Conservation (phyloP, 1,139 yeast genomes). For the Pneumocystis oryctolagi region DNA sequence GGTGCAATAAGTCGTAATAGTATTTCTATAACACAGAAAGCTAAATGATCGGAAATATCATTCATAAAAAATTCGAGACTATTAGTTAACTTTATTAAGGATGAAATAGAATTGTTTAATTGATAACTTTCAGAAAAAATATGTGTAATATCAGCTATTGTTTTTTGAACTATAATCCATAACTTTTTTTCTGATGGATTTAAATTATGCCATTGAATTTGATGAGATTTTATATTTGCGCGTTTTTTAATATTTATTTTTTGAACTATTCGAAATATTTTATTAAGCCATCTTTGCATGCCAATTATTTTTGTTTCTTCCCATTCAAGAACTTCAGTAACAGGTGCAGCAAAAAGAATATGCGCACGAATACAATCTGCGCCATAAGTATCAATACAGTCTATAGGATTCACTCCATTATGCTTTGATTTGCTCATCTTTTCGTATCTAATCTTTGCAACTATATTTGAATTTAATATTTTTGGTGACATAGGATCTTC, state of each 20-base stretch:
- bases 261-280: slow-evolving; percentile 31
- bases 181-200: slow-evolving; percentile 37
- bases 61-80: slow-evolving; percentile 29
- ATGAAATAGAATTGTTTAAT: slow-evolving; percentile 74
- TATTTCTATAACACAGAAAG: slow-evolving; percentile 35
- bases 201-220: slow-evolving; percentile 16
- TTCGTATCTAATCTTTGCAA: slow-evolving; percentile 50
- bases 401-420: slow-evolving; percentile 83
- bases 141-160: slow-evolving; percentile 36
- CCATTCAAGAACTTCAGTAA: slow-evolving; percentile 72
- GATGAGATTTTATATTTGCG: background rate
- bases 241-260: slow-evolving; percentile 4
- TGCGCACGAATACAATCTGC: slow-evolving; percentile 94
- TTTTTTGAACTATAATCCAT: slow-evolving; percentile 44
- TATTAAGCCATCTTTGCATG: slow-evolving; percentile 67
- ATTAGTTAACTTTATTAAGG: slow-evolving; percentile 74
- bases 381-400: slow-evolving; percentile 64
- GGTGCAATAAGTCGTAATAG: slow-evolving; percentile 52
- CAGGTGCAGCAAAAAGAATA: slow-evolving; percentile 84
- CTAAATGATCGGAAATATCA: slow-evolving; percentile 17
- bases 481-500: slow-evolving; percentile 24
- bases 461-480: slow-evolving; percentile 36
- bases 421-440: slow-evolving; percentile 93
- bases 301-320: slow-evolving; percentile 79
- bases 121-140: slow-evolving; percentile 48